These are phyloP conservation scores for Aspergillus fumigatus DNA, from an alignment of 2,329 filamentous ascomycete species.

Conservation along the genomic window DNA sequence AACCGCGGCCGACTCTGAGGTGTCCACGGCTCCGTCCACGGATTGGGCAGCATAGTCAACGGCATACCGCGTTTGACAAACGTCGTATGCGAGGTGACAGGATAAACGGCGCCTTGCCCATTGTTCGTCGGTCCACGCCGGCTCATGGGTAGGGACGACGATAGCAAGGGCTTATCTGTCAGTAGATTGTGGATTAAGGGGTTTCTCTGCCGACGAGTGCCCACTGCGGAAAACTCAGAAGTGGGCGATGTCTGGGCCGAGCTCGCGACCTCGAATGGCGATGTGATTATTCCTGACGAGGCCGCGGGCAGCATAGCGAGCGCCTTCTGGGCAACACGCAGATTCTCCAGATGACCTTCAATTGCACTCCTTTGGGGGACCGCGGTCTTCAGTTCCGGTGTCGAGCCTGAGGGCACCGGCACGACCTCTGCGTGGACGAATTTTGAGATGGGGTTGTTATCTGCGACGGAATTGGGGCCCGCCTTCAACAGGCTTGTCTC, in stretches of 20 bases:
- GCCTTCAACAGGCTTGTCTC: conserved; percentile 11
- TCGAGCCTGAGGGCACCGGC: conserved; percentile 18
- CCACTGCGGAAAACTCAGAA: conserved; percentile 44
- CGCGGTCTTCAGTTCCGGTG: conserved; percentile 3
- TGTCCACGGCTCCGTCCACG: conserved; percentile 61
- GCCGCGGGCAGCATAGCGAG: conserved; percentile 74
- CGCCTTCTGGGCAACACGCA: conserved; percentile 65
- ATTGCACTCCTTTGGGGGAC: conserved; percentile 18
- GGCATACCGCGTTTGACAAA: conserved; percentile 90
- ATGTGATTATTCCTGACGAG: conserved; percentile 85
- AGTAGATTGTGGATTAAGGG: conserved; percentile 92
- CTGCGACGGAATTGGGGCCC: conserved; percentile 15
- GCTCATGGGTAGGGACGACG: conserved; percentile 78
- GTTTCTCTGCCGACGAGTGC: conserved; percentile 63
- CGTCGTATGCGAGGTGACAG: conserved; percentile 59
- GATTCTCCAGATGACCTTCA: conserved; percentile 61
- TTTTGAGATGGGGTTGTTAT: conserved; percentile 43
- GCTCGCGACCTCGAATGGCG: conserved; percentile 73
- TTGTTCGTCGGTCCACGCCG: conserved; percentile 48
- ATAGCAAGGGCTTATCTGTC: conserved; percentile 89
- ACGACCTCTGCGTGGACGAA: conserved; percentile 32
- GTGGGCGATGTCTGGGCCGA: conserved; percentile 37
- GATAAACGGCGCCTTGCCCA: conserved; percentile 24
- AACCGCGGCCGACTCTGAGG: conserved; percentile 60
- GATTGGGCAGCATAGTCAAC: conserved; percentile 74